Evolutionary conservation across 306 rosid species (phyloP), one percentile per base, ranked within the genome.

Genomic region (Crataegus laevigata): DNA sequence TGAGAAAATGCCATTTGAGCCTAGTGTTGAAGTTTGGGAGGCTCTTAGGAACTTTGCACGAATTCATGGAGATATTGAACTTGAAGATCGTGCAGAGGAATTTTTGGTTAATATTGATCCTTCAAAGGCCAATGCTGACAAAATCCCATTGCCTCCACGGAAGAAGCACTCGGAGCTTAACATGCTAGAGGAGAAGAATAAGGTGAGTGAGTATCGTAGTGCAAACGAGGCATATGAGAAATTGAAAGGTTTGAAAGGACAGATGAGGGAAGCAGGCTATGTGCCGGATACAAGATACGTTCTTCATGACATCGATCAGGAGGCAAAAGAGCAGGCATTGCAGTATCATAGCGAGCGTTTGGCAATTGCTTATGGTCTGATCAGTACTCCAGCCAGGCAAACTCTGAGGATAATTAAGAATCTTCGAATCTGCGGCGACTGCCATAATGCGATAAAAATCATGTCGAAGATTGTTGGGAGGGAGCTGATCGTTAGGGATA

Each of bases 321-420:
- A 90, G 72, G 97, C 92, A 36, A 94, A 94, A 75, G 92, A 90
- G 86, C 91, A 87, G 84, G 98, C 98, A 8, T 84, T 91, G 88
- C 96, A 86, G 61, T 91, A 94, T 80, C 98, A 91, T 24, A 94
- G 97, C 3, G 97, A 94, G 79, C 92, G 96, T 28, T 80, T 94
- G 77, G 98, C 98, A 1, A 90, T 94, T 80, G 97, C 97, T 74
- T 94, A 91, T 45, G 98, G 98, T 71, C 89, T 94, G 80, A 94
- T 94, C 70, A 90, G 98, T 81, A 94, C 98, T 65, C 98, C 97
- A 0, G 90, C 98, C 0, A 88, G 98, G 86, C 91, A 96, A 26
- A 91, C 96, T n/a, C 89, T 94, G 36, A 87, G 98, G 82, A 94
- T 94, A 69, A 94, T 94, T 66, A 94, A 94, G 90, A 94, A 94